Percentiles rank a stretch among this genome's conserved stretches.
Evolutionary conservation across 768 basidiomycete species (phyloP).

Genomic region (Inosperma sp.): DNA sequence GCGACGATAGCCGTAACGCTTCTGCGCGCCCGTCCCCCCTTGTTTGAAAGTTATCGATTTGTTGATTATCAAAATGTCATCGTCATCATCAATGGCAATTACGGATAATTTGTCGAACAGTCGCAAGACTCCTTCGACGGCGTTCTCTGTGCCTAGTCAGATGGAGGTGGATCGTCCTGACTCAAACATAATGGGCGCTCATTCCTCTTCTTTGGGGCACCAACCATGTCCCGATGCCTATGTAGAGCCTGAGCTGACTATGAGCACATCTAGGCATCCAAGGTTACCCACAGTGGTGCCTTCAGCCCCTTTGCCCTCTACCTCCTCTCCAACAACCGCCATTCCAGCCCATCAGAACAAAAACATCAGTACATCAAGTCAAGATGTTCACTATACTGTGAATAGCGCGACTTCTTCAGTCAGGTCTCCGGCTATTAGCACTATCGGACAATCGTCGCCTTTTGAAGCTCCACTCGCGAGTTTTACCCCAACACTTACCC

Average conservation of each 20-base stretch:
- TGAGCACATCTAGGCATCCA: slow-evolving; percentile 48
- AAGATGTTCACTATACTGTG: slow-evolving; percentile 47
- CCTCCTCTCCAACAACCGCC: slow-evolving; percentile 36
- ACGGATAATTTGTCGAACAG: slow-evolving; percentile 21
- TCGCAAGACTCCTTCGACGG: slow-evolving; percentile 18
- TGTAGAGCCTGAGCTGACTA: slow-evolving; percentile 51
- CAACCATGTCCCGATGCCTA: slow-evolving; percentile 21
- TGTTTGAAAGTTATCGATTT: slow-evolving; percentile 14
- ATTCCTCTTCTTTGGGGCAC: slow-evolving; percentile 14
- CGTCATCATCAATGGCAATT: slow-evolving; percentile 17
- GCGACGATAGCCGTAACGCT: slow-evolving; percentile 16
- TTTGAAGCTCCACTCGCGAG: slow-evolving; percentile 61
- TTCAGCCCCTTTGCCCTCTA: slow-evolving; percentile 31
- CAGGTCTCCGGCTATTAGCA: slow-evolving; percentile 38
- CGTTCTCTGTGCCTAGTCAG: slow-evolving; percentile 18
- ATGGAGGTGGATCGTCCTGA: slow-evolving; percentile 22
- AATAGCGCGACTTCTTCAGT: slow-evolving; percentile 43
- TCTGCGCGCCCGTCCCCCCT: slow-evolving; percentile 6
- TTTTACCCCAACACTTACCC: slow-evolving; percentile 31
- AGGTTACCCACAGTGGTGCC: slow-evolving; percentile 48
- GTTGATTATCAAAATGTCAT: slow-evolving; percentile 18
- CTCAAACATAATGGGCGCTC: slow-evolving; percentile 15
- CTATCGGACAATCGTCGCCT: slow-evolving; percentile 34
- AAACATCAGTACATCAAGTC: slow-evolving; percentile 27
- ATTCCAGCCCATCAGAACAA: slow-evolving; percentile 45